Base-by-base conservation (phyloP, 352 stramenopile species). In the Globisporangium cederbergense region DNA sequence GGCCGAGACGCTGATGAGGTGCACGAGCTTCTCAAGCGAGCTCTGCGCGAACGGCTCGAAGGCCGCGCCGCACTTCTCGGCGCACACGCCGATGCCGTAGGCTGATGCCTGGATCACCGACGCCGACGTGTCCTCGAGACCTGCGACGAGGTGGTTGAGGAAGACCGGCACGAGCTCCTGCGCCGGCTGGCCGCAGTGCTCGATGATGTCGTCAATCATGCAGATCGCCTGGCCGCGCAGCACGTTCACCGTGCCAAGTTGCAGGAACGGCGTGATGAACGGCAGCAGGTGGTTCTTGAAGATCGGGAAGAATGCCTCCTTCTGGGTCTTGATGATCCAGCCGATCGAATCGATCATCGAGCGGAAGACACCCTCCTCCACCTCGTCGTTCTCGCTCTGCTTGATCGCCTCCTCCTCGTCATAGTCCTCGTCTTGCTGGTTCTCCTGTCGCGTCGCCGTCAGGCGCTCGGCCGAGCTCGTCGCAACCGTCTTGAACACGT, bases 141-240 rank as follows among this genome's bases (percentile, higher is more conserved):
- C 83, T 38, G 83, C 75, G 52, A 93, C 69, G 10, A 96, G 71
- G 70, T 94, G 83, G 36, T 70, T 71, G 54, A 93, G 71, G 62
- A 96, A 90, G 36, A 80, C 61, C 10, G 87, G 82, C 40, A 94
- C 68, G n/a, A 93, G 68, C 76, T 91, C 81, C 71, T 90, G 80
- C 1, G 82, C 78, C 16, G 76, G 73, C 57, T 65, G 70, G 43
- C 81, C 85, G 60, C 87, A 91, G 77, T 93, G 84, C 72, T 96
- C 87, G 53, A 96, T 89, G 54, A 96, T 78, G 70, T 96, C 87
- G 66, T 96, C 87, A 50, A 96, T 80, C 77, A 92, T 93, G 77
- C 87, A 96, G 66, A 96, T 93, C 54, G 81, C 82, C 61, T 94
- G 86, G 10, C 81, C 81, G 49, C 87, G 87, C 20, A 96, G 68